Evolutionary conservation across 2,329 filamentous ascomycete genomes (phyloP).

Genomic region (Lomentospora prolificans): DNA sequence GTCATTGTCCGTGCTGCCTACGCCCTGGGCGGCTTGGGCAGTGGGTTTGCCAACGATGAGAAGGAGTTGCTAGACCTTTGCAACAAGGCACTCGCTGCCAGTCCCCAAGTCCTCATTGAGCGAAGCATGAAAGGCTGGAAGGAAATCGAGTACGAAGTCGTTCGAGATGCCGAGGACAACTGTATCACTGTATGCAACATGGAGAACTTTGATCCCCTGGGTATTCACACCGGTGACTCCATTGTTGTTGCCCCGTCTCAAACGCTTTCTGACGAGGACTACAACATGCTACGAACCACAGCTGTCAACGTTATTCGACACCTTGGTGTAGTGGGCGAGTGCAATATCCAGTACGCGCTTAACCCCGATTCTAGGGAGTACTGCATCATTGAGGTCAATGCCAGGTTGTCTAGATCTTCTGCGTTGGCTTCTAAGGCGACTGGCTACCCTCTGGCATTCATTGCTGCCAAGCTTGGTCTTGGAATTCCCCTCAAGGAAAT

Average conservation of each 20-base stretch:
- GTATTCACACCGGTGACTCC: slow-evolving; percentile 95
- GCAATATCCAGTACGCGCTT: slow-evolving; percentile 96
- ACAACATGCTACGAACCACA: slow-evolving; percentile 97
- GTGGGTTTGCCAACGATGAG: slow-evolving; percentile 88
- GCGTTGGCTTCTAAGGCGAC: slow-evolving; percentile 95
- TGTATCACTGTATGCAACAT: slow-evolving; percentile 99
- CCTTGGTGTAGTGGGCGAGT: slow-evolving; percentile 93
- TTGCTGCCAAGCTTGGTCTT: slow-evolving; percentile 91
- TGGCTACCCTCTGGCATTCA: slow-evolving; percentile 90
- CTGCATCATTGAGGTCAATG: slow-evolving; percentile 99
- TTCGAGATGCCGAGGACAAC: slow-evolving; percentile 90
- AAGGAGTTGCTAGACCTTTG: slow-evolving; percentile 76
- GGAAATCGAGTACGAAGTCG: slow-evolving; percentile 98
- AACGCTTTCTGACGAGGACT: slow-evolving; percentile 93
- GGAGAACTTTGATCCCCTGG: slow-evolving; percentile 98
- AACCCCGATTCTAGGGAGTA: slow-evolving; percentile 95
- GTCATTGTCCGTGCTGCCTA: slow-evolving; percentile 97
- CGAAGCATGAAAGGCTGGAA: slow-evolving; percentile 99
- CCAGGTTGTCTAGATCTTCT: slow-evolving; percentile 87
- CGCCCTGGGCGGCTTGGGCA: slow-evolving; percentile 86
- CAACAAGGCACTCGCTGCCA: slow-evolving; percentile 88
- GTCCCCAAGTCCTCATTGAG: slow-evolving; percentile 92
- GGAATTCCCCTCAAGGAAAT: slow-evolving; percentile 95
- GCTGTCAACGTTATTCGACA: slow-evolving; percentile 96
- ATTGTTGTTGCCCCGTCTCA: slow-evolving; percentile 97